These are phyloP conservation scores for Exsudoporus frostii DNA, from an alignment of 768 basidiomycete species.

Conservation along the genomic window DNA sequence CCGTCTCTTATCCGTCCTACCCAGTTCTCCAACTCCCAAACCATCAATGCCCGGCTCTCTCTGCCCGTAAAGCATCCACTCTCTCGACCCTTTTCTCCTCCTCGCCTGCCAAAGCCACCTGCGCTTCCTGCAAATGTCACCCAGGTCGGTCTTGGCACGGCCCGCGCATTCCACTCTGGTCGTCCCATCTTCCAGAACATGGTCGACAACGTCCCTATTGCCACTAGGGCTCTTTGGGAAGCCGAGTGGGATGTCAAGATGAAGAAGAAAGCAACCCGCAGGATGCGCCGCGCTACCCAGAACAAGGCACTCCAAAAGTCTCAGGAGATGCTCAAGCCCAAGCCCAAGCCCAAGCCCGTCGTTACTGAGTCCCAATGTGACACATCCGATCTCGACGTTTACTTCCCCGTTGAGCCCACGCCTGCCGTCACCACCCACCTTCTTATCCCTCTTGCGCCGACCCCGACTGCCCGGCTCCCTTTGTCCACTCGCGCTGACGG, in stretches of 20 bases:
- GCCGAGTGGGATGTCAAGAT: slow-evolving; percentile 64
- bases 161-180: slow-evolving; percentile 69
- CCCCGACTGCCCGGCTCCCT: slow-evolving; percentile 64
- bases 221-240: slow-evolving; percentile 69
- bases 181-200: slow-evolving; percentile 79
- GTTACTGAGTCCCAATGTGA: slow-evolving; percentile 6
- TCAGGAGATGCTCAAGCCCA: slow-evolving; percentile 31
- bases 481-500: slow-evolving; percentile 34
- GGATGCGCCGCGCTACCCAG: slow-evolving; percentile 21
- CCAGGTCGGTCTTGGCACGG: slow-evolving; percentile 74
- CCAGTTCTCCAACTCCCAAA: slow-evolving; percentile 23
- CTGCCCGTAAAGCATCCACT: slow-evolving; percentile 53
- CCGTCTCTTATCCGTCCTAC: slow-evolving; percentile 11
- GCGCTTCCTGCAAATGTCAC: slow-evolving; percentile 46
- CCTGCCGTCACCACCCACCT: slow-evolving; percentile 59
- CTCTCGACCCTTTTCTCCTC: slow-evolving; percentile 41
- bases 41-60: slow-evolving; percentile 56
- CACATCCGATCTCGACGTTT: slow-evolving; percentile 52
- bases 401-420: slow-evolving; percentile 46
- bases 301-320: slow-evolving; percentile 18
- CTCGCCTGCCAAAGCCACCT: slow-evolving; percentile 58
- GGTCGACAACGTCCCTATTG: slow-evolving; percentile 76
- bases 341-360: slow-evolving; percentile 17
- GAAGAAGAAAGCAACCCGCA: slow-evolving; percentile 40
- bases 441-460: slow-evolving; percentile 74